Evolutionary conservation across 805 yeast species (phyloP).

Genomic region (Suhomyces sp.): DNA sequence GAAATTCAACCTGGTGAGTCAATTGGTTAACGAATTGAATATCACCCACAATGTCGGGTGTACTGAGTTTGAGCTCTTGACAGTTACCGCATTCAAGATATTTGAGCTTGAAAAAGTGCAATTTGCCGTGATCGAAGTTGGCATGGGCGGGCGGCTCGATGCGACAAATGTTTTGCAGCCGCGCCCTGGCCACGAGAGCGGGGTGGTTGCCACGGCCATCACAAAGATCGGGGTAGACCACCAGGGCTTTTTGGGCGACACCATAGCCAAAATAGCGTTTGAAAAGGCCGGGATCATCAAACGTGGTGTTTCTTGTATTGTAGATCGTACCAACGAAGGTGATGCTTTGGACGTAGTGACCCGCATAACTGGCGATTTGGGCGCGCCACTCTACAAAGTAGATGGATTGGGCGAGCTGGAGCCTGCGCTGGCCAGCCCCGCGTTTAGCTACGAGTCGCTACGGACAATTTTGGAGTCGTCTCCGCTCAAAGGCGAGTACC

Average conservation of each 20-base stretch:
- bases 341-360: slow-evolving; percentile 49
- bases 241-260: slow-evolving; percentile 68
- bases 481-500: slow-evolving; percentile 73
- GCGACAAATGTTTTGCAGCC: slow-evolving; percentile 73
- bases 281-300: slow-evolving; percentile 90
- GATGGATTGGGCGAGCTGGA: slow-evolving; percentile 13
- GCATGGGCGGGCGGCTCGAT: slow-evolving; percentile 86
- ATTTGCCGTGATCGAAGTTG: slow-evolving; percentile 88
- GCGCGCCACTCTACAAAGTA: slow-evolving; percentile 27
- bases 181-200: slow-evolving; percentile 15
- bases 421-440: background rate
- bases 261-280: slow-evolving; percentile 60
- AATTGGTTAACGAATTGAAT: slow-evolving; percentile 42
- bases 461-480: slow-evolving; percentile 19
- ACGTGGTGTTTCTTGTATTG: slow-evolving; percentile 54
- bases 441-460: background rate
- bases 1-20: slow-evolving; percentile 46
- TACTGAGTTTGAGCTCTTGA: slow-evolving; percentile 83
- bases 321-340: slow-evolving; percentile 63
- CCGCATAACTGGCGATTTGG: slow-evolving; percentile 29
- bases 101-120: slow-evolving; percentile 61
- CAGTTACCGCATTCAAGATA: slow-evolving; percentile 80
- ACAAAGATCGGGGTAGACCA: slow-evolving; percentile 89
- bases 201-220: slow-evolving; percentile 65
- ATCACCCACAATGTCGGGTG: slow-evolving; percentile 50